A percentile compares a stretch with the other conserved stretches of the same genome.
These are phyloP conservation scores for Russula vinacea DNA, from an alignment of 768 basidiomycete species.

Conservation along the genomic window DNA sequence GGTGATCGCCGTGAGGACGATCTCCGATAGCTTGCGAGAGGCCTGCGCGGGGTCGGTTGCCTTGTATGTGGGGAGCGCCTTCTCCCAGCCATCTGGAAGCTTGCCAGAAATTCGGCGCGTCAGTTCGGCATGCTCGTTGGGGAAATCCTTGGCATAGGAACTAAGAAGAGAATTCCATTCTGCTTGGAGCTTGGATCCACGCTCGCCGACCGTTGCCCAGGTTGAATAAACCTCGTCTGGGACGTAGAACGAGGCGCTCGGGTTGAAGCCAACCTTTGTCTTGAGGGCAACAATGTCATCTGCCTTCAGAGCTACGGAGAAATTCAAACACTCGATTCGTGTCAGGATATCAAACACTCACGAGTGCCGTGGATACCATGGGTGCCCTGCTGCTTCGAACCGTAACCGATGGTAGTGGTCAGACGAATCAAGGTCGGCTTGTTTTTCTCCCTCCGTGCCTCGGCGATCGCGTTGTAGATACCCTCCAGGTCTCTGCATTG, in stretches of 20 bases:
- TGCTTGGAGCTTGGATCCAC: conserved; percentile 69
- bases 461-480: conserved; percentile 75
- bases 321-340: conserved; percentile 20
- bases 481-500: conserved; percentile 61
- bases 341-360: conserved; percentile 45
- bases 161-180: conserved; percentile 70
- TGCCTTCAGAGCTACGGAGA: conserved; percentile 71
- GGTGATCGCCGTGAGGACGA: conserved; percentile 72
- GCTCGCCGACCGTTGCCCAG: conserved; percentile 64
- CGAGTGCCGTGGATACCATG: conserved; percentile 93
- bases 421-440: conserved; percentile 88
- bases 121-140: conserved; percentile 82
- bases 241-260: conserved; percentile 74
- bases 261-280: conserved; percentile 77
- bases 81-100: conserved; percentile 86
- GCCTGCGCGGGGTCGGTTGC: conserved; percentile 80
- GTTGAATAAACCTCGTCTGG: conserved; percentile 66
- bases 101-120: conserved; percentile 78
- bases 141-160: conserved; percentile 73
- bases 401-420: conserved; percentile 89
- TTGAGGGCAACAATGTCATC: conserved; percentile 86
- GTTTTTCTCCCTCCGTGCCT: conserved; percentile 68
- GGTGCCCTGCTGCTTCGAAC: conserved; percentile 89
- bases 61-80: conserved; percentile 80
- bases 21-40: conserved; percentile 90